Evolutionary conservation across 2,329 filamentous ascomycete species (phyloP).

Genomic region (Aspergillus intermedius): DNA sequence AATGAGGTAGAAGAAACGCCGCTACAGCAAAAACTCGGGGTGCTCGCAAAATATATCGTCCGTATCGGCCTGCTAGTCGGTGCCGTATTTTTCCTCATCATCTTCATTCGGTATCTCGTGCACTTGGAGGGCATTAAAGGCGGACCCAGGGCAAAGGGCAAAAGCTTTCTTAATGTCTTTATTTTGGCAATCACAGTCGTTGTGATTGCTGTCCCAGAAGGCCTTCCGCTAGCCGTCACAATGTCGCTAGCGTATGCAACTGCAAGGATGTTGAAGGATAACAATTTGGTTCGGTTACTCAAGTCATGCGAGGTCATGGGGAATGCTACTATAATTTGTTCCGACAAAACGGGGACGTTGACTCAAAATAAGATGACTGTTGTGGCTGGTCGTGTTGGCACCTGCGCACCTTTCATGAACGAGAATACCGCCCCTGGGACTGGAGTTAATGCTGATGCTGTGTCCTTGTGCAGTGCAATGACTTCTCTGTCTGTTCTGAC

Average conservation of each 20-base stretch:
- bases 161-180: constrained; percentile 52
- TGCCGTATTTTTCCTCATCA: constrained; percentile 65
- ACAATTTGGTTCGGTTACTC: constrained; percentile 55
- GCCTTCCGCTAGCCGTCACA: constrained; percentile 55
- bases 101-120: constrained; percentile 71
- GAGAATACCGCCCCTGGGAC: too few relatives aligned
- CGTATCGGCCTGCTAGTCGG: constrained; percentile 66
- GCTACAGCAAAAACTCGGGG: constrained; percentile 69
- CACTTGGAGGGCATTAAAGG: constrained; percentile 48
- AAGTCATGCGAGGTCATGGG: constrained; percentile 60
- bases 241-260: constrained; percentile 58
- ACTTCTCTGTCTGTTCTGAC: constrained; percentile 45
- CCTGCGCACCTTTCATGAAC: too few relatives aligned
- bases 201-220: constrained; percentile 56
- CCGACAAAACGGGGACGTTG: constrained; percentile 60
- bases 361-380: constrained; percentile 60
- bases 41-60: constrained; percentile 75
- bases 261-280: constrained; percentile 57
- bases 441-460: too few relatives aligned
- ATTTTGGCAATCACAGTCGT: constrained; percentile 55
- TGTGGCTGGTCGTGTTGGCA: constrained; percentile 37
- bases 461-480: constrained; percentile 37
- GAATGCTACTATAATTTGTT: constrained; percentile 58
- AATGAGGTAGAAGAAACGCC: constrained; percentile 73
- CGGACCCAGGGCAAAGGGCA: constrained; percentile 45